These are phyloP conservation scores for Inosperma sp. DNA, from an alignment of 768 basidiomycete genomes.

Conservation along the genomic window DNA sequence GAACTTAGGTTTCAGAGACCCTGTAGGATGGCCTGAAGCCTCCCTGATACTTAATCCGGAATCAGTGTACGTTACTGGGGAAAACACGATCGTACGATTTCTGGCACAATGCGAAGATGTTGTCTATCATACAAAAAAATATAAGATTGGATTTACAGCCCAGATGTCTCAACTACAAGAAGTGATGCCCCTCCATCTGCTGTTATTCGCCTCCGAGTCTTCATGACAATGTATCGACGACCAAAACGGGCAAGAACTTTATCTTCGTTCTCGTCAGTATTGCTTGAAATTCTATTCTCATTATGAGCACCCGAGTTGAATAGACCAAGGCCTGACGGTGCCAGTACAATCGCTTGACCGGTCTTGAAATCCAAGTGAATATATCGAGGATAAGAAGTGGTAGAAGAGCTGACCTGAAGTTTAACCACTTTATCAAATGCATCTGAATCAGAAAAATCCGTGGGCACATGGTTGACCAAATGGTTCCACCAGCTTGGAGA, in stretches of 20 bases:
- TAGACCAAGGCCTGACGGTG: constrained; percentile 55
- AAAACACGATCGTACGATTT: too few relatives aligned
- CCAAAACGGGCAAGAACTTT: constrained; percentile 46
- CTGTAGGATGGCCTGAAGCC: too few relatives aligned
- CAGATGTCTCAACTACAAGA: constrained; percentile 39
- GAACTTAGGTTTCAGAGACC: too few relatives aligned
- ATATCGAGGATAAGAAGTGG: not conserved
- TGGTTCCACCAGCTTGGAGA: constrained; percentile 76
- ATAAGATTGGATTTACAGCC: not conserved
- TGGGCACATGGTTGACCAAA: constrained; percentile 60
- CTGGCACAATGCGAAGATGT: too few relatives aligned
- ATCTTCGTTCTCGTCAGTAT: not conserved
- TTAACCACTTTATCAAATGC: constrained; percentile 64
- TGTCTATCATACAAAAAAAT: not conserved
- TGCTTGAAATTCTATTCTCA: constrained; percentile 2
- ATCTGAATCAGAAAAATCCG: constrained; percentile 52
- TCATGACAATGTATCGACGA: constrained; percentile 53
- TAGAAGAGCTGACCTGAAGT: constrained; percentile 45
- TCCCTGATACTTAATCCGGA: too few relatives aligned
- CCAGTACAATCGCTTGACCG: constrained; percentile 65
- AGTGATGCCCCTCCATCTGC: constrained; percentile 62
- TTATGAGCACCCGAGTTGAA: too few relatives aligned
- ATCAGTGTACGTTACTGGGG: too few relatives aligned
- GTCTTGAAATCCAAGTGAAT: constrained; percentile 41
- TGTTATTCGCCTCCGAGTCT: constrained; percentile 59